phyloP scores from a whole-genome alignment of 345 rosid genomes.

The Camelina neglecta region DNA sequence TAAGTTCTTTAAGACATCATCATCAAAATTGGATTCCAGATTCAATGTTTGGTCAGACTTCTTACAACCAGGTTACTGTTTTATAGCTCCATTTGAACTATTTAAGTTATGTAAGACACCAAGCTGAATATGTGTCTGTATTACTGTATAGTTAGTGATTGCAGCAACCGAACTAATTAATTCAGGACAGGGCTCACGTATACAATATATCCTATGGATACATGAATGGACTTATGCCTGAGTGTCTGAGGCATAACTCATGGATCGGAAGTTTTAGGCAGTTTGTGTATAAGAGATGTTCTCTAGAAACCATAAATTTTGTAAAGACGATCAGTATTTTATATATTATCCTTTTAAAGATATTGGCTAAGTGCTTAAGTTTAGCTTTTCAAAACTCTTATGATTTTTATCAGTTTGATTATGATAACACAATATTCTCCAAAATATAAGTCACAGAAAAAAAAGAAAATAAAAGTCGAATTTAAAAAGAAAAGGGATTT shows the following conservation, averaged over 20 bases:
- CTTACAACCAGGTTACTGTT: slow-evolving; percentile 66
- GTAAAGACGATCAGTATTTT: background rate
- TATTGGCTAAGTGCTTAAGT: slow-evolving; percentile 5
- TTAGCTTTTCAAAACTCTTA: background rate
- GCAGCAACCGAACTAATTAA: slow-evolving; percentile 42
- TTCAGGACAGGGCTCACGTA: slow-evolving; percentile 1
- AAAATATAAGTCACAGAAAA: background rate
- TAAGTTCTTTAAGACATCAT: slow-evolving; percentile 31
- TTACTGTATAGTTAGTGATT: slow-evolving; percentile 5
- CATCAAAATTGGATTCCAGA: slow-evolving; percentile 51
- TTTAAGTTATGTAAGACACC: slow-evolving; percentile 11
- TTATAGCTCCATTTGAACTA: background rate
- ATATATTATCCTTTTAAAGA: background rate
- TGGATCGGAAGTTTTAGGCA: slow-evolving; percentile 18
- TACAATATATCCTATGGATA: slow-evolving; percentile 3
- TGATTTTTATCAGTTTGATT: background rate
- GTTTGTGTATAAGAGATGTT: slow-evolving; percentile 36
- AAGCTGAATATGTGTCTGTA: slow-evolving; percentile 21
- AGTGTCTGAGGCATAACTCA: slow-evolving; percentile 13
- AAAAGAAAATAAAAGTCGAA: background rate
- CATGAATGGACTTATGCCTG: slow-evolving; percentile 12
- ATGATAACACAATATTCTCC: background rate
- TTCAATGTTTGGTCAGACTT: slow-evolving; percentile 61
- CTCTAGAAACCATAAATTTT: slow-evolving; percentile 24
- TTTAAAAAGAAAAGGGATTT: background rate